These are phyloP conservation scores for Nothophytophthora sp. DNA, from an alignment of 352 stramenopile genomes.

Conservation along the genomic window DNA sequence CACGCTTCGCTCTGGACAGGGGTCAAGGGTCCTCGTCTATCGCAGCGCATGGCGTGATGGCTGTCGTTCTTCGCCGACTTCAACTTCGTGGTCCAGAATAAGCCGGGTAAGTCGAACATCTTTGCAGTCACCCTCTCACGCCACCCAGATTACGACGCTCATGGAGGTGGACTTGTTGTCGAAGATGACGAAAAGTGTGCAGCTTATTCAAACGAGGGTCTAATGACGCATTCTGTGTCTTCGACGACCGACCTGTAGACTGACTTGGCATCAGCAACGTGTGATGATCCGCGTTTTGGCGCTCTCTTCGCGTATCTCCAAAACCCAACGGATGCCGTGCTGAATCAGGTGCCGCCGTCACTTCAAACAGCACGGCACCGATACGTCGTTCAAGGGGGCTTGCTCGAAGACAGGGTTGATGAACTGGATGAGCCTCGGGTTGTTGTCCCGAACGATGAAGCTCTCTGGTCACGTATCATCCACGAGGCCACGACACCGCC, in stretches of 20 bases:
- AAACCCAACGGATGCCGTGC: neutral
- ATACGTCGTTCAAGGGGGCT: neutral
- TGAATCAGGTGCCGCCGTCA: neutral
- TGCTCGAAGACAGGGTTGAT: constrained; percentile 11
- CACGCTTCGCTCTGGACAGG: constrained; percentile 13
- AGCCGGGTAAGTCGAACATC: constrained; percentile 13
- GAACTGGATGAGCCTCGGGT: neutral
- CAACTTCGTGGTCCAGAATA: constrained; percentile 22
- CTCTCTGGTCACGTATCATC: constrained; percentile 10
- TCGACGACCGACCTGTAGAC: neutral
- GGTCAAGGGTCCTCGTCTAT: constrained; percentile 2
- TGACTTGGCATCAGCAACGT: neutral
- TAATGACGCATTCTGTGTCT: neutral
- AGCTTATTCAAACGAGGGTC: neutral
- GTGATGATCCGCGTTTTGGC: neutral
- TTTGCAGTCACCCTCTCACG: constrained; percentile 22
- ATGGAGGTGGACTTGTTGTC: neutral
- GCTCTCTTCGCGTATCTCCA: constrained; percentile 11
- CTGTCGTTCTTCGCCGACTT: constrained; percentile 29
- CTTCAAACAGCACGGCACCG: neutral
- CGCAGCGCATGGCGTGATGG: constrained; percentile 25
- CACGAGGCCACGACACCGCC: constrained; percentile 13
- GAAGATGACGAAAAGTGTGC: constrained; percentile 4
- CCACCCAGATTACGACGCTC: constrained; percentile 1
- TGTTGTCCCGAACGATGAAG: constrained; percentile 9